A percentile compares a stretch with the other conserved stretches of the same genome.
Evolutionary conservation across 805 yeast genomes (phyloP).

Genomic region (Wickerhamomyces tratensis): DNA sequence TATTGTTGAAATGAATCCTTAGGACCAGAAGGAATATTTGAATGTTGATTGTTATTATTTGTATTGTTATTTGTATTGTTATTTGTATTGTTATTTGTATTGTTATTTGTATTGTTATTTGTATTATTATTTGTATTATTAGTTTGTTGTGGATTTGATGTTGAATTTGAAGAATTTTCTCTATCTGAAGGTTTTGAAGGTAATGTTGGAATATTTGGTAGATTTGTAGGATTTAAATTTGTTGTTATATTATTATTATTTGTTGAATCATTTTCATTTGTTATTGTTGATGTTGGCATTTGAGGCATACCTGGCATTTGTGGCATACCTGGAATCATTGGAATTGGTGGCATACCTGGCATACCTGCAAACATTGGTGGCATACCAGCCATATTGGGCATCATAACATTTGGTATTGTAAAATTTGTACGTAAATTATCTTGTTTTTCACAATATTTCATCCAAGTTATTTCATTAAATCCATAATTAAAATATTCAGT

Average conservation of each 20-base stretch:
- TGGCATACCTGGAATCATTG: neutral
- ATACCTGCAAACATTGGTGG: slow-evolving; percentile 27
- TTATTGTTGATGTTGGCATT: slow-evolving; percentile 8
- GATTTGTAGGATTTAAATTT: no score
- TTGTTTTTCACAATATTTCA: slow-evolving; percentile 81
- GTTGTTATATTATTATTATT: no score
- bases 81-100: no score
- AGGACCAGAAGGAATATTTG: neutral
- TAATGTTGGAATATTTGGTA: no score
- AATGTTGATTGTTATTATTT: no score
- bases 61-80: no score
- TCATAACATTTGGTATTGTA: slow-evolving; percentile 73
- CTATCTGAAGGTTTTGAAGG: neutral
- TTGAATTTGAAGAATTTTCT: neutral
- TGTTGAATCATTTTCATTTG: neutral
- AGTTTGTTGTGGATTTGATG: neutral
- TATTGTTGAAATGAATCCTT: neutral
- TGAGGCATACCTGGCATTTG: slow-evolving; percentile 2
- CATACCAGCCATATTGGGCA: slow-evolving; percentile 27
- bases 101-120: no score
- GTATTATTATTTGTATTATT: no score
- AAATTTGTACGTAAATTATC: slow-evolving; percentile 72
- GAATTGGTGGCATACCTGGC: slow-evolving; percentile 18
- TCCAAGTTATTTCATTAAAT: slow-evolving; percentile 94
- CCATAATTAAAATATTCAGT: slow-evolving; percentile 96